Conservation (phyloP, 2,329 filamentous ascomycete genomes). For the Aspergillus ochraceus region DNA sequence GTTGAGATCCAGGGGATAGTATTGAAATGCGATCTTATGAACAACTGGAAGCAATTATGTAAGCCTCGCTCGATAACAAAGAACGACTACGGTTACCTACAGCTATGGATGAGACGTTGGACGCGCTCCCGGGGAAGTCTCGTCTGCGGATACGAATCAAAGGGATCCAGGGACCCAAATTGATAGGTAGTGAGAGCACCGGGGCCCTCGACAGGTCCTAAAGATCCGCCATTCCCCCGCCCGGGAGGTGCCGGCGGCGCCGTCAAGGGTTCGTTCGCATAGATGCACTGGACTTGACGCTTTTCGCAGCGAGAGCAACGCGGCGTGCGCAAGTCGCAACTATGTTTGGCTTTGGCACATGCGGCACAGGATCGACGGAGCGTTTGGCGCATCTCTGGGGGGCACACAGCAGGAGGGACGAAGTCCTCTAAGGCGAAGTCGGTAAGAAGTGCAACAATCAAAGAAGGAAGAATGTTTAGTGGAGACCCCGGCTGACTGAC, state of each 20-base stretch:
- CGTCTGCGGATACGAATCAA: slow-evolving; percentile 57
- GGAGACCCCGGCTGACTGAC: background rate
- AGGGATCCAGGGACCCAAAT: slow-evolving; percentile 52
- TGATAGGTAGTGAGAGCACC: slow-evolving; percentile 25
- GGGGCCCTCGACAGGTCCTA: slow-evolving; percentile 4
- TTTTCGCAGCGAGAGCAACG: slow-evolving; percentile 57
- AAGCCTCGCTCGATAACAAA: slow-evolving; percentile 14
- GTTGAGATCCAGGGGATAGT: slow-evolving; percentile 58
- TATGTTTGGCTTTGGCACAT: slow-evolving; percentile 57
- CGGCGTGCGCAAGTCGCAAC: slow-evolving; percentile 57
- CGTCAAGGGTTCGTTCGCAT: slow-evolving; percentile 56
- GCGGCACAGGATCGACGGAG: slow-evolving; percentile 58
- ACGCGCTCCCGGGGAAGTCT: slow-evolving; percentile 53
- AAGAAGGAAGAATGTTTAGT: background rate
- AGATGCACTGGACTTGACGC: slow-evolving; percentile 49
- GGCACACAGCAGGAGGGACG: background rate
- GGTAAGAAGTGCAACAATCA: background rate
- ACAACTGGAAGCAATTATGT: slow-evolving; percentile 44
- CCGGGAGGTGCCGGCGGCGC: slow-evolving; percentile 18
- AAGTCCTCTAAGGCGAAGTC: background rate
- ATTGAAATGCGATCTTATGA: slow-evolving; percentile 59
- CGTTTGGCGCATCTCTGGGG: slow-evolving; percentile 52
- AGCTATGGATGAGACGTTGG: slow-evolving; percentile 57
- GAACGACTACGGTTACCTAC: slow-evolving; percentile 37
- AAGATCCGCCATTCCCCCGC: slow-evolving; percentile 7